phyloP scores from a whole-genome alignment of 1,284 basidiomycete species.

The Cryptococcus hybrid region DNA sequence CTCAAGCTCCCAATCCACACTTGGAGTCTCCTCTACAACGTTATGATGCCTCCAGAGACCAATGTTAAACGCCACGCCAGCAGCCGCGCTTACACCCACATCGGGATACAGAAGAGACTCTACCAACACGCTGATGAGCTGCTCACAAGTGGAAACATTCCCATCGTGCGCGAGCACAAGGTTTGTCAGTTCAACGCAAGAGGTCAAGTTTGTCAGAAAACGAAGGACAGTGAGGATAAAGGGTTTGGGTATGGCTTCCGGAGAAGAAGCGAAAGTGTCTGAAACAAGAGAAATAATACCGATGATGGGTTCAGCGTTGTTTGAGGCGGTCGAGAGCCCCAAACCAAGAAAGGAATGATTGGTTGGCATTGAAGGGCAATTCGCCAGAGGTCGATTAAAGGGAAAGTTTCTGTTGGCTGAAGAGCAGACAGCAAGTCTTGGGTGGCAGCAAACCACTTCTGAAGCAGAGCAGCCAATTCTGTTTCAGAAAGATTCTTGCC shows the following conservation, averaged over 20 bases:
- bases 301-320: conserved; percentile 60
- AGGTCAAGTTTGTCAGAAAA: conserved; percentile 70
- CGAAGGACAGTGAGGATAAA: conserved; percentile 69
- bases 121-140: conserved; percentile 59
- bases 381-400: conserved; percentile 79
- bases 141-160: conserved; percentile 26
- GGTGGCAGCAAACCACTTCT: conserved; percentile 57
- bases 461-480: conserved; percentile 29
- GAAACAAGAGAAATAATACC: conserved; percentile 52
- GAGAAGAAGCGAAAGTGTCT: conserved; percentile 12
- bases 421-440: conserved; percentile 55
- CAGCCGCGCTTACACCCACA: conserved; percentile 65
- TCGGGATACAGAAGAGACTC: conserved; percentile 68
- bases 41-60: conserved; percentile 61
- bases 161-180: conserved; percentile 54
- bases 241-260: conserved; percentile 39
- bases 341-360: conserved; percentile 57
- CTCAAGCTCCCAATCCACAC: conserved; percentile 81
- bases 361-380: conserved; percentile 66
- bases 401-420: conserved; percentile 65
- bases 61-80: conserved; percentile 75
- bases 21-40: conserved; percentile 52
- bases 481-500: conserved; percentile 44
- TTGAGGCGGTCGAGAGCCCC: conserved; percentile 47
- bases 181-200: conserved; percentile 57